These are phyloP conservation scores for Suhomyces xylopsoci DNA, from an alignment of 805 yeast genomes.

Conservation along the genomic window DNA sequence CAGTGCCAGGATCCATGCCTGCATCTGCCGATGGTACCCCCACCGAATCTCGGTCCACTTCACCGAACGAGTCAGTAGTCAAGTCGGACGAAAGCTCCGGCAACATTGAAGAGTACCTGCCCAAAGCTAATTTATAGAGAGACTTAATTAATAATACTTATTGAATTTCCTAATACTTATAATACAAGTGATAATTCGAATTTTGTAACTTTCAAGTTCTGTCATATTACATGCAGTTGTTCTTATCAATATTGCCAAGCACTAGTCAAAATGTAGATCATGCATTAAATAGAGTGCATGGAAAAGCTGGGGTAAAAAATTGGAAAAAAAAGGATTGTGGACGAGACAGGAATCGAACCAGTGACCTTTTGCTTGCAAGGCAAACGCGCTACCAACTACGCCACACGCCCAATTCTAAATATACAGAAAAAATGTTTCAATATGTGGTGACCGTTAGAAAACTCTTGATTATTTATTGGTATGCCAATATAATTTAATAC, in stretches of 20 bases:
- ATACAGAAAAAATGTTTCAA: neutral
- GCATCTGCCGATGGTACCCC: neutral
- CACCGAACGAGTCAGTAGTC: neutral
- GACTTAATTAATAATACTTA: neutral
- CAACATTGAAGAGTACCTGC: neutral
- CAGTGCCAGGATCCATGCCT: neutral
- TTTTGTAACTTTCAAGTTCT: neutral
- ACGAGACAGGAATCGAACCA: conserved; percentile 79
- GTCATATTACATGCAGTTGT: too few species aligned
- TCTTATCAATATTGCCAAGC: too few species aligned
- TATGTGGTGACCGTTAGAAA: neutral
- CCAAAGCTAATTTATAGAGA: neutral
- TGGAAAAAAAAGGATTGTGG: conserved; percentile 33
- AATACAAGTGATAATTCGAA: neutral
- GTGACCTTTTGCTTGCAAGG: conserved; percentile 78
- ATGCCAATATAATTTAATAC: too few species aligned
- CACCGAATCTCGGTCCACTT: neutral
- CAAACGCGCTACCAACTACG: conserved; percentile 82
- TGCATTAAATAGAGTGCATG: too few species aligned
- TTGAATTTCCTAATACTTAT: neutral
- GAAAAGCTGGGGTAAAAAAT: conserved; percentile 2
- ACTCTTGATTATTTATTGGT: too few species aligned
- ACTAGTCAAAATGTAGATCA: too few species aligned
- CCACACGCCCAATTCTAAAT: conserved; percentile 58
- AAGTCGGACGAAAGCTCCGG: neutral